These are phyloP conservation scores for Avena insularis DNA, from an alignment of 176 grass and related monocot genomes.

Conservation along the genomic window DNA sequence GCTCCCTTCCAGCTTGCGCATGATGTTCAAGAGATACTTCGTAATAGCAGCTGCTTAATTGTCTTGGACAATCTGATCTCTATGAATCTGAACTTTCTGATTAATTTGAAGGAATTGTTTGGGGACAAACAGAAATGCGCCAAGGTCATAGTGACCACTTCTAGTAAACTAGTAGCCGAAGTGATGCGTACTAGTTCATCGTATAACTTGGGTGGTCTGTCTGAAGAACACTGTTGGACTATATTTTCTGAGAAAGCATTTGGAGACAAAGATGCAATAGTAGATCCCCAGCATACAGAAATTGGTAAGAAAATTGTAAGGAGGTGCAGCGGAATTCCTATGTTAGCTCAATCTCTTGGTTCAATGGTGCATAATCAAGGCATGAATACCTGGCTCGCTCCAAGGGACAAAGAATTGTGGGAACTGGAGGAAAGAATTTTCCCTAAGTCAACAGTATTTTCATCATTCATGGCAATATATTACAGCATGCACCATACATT, in stretches of 20 bases:
- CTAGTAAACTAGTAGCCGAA: not conserved
- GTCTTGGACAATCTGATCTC: not conserved
- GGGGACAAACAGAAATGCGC: not conserved
- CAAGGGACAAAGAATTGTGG: slow-evolving; percentile 7
- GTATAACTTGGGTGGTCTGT: slow-evolving; percentile 1
- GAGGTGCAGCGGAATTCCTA: slow-evolving; percentile 2
- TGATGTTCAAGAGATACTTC: slow-evolving; percentile 1
- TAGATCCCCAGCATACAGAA: not conserved
- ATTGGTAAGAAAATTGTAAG: not conserved
- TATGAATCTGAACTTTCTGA: not conserved
- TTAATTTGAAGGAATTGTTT: not conserved
- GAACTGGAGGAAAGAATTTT: slow-evolving; percentile 17
- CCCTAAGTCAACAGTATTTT: not conserved
- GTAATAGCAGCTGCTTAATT: slow-evolving; percentile 3
- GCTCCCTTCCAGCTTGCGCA: not conserved
- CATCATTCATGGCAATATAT: slow-evolving; percentile 21
- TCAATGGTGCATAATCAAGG: slow-evolving; percentile 19
- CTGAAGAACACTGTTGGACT: slow-evolving; percentile 22
- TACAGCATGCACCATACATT: slow-evolving; percentile 5
- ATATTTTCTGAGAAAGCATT: not conserved
- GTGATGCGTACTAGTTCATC: not conserved
- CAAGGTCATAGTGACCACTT: slow-evolving; percentile 9
- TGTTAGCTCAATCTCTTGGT: slow-evolving; percentile 28
- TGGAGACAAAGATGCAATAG: not conserved
- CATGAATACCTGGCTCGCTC: slow-evolving; percentile 15